These are phyloP conservation scores for Aspergillus egyptiacus DNA, from an alignment of 495 filamentous ascomycete species.

Conservation along the genomic window DNA sequence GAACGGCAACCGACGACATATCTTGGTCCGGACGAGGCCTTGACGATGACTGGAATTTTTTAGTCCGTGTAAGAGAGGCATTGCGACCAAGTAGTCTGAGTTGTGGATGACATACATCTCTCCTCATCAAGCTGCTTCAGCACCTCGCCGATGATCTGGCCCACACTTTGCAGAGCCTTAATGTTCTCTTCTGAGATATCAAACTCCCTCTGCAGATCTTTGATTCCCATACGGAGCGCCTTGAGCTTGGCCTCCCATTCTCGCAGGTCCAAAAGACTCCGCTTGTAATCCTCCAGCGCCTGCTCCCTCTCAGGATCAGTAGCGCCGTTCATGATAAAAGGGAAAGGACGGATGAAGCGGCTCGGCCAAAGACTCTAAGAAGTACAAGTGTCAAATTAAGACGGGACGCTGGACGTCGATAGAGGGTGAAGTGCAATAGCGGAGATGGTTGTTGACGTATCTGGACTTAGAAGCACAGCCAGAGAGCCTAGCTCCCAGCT, in stretches of 20 bases:
- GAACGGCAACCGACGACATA: constrained; percentile 98
- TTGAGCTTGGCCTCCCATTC: constrained; percentile 99
- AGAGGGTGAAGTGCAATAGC: constrained; percentile 1
- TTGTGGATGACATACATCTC: constrained; percentile 59
- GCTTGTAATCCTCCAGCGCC: constrained; percentile 83
- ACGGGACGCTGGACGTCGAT: background rate
- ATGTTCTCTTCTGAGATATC: constrained; percentile 99
- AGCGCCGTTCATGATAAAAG: constrained; percentile 43
- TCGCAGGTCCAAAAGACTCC: constrained; percentile 88
- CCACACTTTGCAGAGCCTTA: constrained; percentile 98
- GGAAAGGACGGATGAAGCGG: background rate
- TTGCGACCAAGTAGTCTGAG: background rate
- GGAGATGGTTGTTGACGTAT: constrained; percentile 13
- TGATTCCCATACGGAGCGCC: constrained; percentile 84
- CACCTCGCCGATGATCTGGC: constrained; percentile 98
- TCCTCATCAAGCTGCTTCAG: constrained; percentile 98
- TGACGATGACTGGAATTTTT: constrained; percentile 63
- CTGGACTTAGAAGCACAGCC: constrained; percentile 14
- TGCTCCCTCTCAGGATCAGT: constrained; percentile 65
- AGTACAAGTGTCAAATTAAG: background rate
- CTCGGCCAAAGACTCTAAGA: background rate
- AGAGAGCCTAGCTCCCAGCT: constrained; percentile 33
- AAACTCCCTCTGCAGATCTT: constrained; percentile 87
- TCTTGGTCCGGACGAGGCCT: constrained; percentile 92
- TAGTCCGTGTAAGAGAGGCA: constrained; percentile 12